Evolutionary conservation across 768 basidiomycete genomes (phyloP), one percentile per base, ranked within the genome.

Genomic region (Suillus paluster): DNA sequence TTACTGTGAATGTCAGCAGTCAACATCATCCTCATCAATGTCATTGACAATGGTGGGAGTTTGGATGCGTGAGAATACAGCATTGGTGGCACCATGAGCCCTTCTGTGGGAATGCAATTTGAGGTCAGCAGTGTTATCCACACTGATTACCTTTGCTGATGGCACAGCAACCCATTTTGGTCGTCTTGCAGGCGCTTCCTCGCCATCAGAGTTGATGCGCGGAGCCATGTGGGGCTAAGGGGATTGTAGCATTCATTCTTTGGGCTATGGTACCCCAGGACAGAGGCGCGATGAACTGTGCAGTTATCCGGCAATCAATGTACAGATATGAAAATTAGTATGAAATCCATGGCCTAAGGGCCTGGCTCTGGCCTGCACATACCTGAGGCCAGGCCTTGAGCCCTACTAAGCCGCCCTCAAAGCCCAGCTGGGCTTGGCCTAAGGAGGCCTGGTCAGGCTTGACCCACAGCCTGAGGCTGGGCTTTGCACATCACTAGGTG

Each of bases 401-500:
- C 55, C 42, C n/a, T 11, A 9, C n/a, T 57, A 21, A 14, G 55
- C 55, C n/a, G 7, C 21, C 38, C 21, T 11, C 21, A 57, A 57
- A n/a, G 36, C 38, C 36, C 7, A 21, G 38, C 55, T 57, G 5
- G 55, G 55, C 38, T 17, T 5, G 8, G 55, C 52, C 52, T 53
- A 36, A 27, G 50, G 17, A 1, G 27, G 52, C 52, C 33, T 19
- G 54, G 54, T n/a, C 38, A 4, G 34, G 54, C 34, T 14, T n/a
- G 34, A 34, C 54, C 11, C 25, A 44, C 5, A 14, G 36, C 55
- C 42, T 57, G 25, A 57, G 33, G 55, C 55, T 14, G 4, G 55
- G 55, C 55, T 21, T 23, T 39, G 38, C 55, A 57, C 55, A 57
- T 44, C 55, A 57, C 55, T 34, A 55, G n/a, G n/a, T n/a, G n/a